Evolutionary conservation across 2,329 filamentous ascomycete genomes (phyloP).

Genomic region (Xylariales sp.): DNA sequence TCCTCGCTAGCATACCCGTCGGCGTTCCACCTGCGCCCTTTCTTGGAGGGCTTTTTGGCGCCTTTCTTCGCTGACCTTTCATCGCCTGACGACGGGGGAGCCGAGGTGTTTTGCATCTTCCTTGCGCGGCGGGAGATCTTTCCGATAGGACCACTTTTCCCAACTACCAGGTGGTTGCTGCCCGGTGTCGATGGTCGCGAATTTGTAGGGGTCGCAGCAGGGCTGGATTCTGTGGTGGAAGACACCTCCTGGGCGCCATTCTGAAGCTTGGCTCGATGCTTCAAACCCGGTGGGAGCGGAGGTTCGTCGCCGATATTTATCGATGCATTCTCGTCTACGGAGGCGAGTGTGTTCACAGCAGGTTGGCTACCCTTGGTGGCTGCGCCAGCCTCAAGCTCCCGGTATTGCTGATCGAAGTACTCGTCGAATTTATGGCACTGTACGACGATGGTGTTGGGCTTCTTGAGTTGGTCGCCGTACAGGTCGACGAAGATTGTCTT

Average conservation of each 20-base stretch:
- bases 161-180: slow-evolving; percentile 63
- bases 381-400: slow-evolving; percentile 64
- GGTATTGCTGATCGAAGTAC: slow-evolving; percentile 91
- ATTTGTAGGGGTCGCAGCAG: slow-evolving; percentile 64
- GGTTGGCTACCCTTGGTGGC: slow-evolving; percentile 20
- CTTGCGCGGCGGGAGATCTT: slow-evolving; percentile 79
- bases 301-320: slow-evolving; percentile 32
- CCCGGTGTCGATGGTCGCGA: slow-evolving; percentile 76
- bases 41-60: slow-evolving; percentile 69
- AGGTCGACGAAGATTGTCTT: slow-evolving; percentile 86
- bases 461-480: slow-evolving; percentile 83
- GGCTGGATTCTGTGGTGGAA: slow-evolving; percentile 64
- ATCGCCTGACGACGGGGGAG: slow-evolving; percentile 76
- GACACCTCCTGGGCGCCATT: slow-evolving; percentile 28
- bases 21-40: slow-evolving; percentile 87
- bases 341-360: slow-evolving; percentile 21
- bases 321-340: slow-evolving; percentile 29
- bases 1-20: slow-evolving; percentile 85
- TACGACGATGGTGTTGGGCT: slow-evolving; percentile 71
- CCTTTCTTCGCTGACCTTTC: slow-evolving; percentile 60
- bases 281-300: slow-evolving; percentile 34
- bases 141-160: slow-evolving; percentile 67
- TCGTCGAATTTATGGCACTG: slow-evolving; percentile 79
- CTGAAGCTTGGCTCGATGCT: slow-evolving; percentile 32
- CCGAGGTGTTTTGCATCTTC: slow-evolving; percentile 58